Evolutionary conservation across 441 rosid genomes (phyloP).

Genomic region (Syzygium malaccense): DNA sequence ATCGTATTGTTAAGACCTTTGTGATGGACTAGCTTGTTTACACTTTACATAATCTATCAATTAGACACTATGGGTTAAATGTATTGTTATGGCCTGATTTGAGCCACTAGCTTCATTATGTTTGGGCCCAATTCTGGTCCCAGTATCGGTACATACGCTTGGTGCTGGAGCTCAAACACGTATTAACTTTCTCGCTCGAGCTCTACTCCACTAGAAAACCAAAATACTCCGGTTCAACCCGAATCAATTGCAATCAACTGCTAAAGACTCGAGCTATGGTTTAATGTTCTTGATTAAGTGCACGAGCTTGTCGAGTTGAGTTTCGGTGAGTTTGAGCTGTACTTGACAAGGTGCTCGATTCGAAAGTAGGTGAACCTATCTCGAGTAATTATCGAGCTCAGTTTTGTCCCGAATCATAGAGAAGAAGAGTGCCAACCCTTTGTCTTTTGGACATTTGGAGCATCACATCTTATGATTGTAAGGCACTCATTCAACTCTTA

Average conservation of each 20-base stretch:
- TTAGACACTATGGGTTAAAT: not conserved
- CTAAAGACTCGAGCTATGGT: not conserved
- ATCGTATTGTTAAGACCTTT: not conserved
- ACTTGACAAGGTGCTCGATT: not conserved
- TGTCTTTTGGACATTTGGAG: not conserved
- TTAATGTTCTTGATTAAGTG: not conserved
- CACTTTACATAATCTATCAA: not conserved
- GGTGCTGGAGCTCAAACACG: not conserved
- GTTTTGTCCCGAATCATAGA: not conserved
- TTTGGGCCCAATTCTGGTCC: not conserved
- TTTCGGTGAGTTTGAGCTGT: not conserved
- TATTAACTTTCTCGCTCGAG: not conserved
- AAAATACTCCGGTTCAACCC: not conserved
- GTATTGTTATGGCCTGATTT: not conserved
- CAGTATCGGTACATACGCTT: not conserved
- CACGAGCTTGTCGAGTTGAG: not conserved
- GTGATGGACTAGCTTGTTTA: not conserved
- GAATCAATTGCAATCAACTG: not conserved
- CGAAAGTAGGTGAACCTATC: not conserved
- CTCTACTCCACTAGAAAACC: not conserved
- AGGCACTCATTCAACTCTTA: not conserved
- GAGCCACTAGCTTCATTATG: not conserved
- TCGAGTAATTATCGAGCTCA: not conserved
- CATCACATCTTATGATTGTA: not conserved
- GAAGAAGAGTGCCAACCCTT: not conserved